These are phyloP conservation scores for Tubosaeta sp. DNA, from an alignment of 768 basidiomycete species.

Conservation along the genomic window DNA sequence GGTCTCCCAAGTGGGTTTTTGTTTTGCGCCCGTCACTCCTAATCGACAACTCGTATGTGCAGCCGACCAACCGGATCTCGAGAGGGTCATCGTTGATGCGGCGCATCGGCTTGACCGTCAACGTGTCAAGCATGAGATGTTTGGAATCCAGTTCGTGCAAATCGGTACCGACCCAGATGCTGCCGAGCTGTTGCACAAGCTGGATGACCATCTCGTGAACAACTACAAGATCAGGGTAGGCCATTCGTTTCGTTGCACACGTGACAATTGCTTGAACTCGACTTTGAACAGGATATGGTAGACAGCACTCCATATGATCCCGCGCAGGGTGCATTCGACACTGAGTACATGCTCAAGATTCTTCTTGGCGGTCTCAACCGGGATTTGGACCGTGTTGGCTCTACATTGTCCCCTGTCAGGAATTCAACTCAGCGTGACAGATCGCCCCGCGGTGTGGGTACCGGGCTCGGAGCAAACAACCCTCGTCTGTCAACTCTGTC, in stretches of 20 bases:
- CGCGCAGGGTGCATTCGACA: constrained; percentile 27
- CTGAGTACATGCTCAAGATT: constrained; percentile 35
- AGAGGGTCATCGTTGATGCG: constrained; percentile 31
- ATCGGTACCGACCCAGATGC: constrained; percentile 38
- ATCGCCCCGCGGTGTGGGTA: constrained; percentile 8
- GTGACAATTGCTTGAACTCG: not conserved
- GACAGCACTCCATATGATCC: constrained; percentile 41
- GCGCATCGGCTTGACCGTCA: constrained; percentile 38
- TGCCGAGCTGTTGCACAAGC: constrained; percentile 34
- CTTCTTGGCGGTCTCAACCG: constrained; percentile 26
- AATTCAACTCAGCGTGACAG: not conserved
- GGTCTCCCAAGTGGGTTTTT: constrained; percentile 36
- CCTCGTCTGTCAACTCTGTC: constrained; percentile 13
- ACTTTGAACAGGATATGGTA: constrained; percentile 38
- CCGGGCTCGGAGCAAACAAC: constrained; percentile 8
- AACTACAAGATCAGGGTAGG: constrained; percentile 31
- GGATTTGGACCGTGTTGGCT: constrained; percentile 12
- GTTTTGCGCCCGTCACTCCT: not conserved
- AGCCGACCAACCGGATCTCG: constrained; percentile 28
- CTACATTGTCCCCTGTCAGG: constrained; percentile 8
- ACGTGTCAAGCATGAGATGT: constrained; percentile 31
- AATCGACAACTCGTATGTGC: not conserved
- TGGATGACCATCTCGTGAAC: constrained; percentile 36
- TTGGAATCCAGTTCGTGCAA: constrained; percentile 46
- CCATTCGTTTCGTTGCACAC: not conserved